Evolutionary conservation across 2,329 filamentous ascomycete species (phyloP).

Genomic region (Endoconidiophora polonica): DNA sequence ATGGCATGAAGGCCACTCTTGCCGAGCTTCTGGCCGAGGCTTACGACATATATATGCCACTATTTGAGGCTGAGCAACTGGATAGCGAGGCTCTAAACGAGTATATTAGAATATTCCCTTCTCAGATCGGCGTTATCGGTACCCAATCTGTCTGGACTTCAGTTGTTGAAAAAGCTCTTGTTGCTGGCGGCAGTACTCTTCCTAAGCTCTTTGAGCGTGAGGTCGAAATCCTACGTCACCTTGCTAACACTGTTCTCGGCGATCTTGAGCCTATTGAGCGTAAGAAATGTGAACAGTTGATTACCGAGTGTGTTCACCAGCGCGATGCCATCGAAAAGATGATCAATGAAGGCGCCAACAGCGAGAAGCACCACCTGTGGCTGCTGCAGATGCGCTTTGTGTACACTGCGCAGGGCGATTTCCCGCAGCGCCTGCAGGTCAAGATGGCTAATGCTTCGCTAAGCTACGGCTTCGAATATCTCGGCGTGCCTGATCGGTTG

Average conservation of each 20-base stretch:
- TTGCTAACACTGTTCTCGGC: constrained; percentile 77
- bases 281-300: constrained; percentile 96
- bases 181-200: constrained; percentile 49
- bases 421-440: constrained; percentile 66
- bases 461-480: constrained; percentile 94
- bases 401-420: constrained; percentile 62
- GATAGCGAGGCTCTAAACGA: constrained; percentile 53
- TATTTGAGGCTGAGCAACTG: constrained; percentile 57
- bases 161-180: constrained; percentile 62
- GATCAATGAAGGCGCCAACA: constrained; percentile 54
- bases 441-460: constrained; percentile 95
- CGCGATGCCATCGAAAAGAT: constrained; percentile 85
- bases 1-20: constrained; percentile 83
- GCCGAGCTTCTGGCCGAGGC: constrained; percentile 83
- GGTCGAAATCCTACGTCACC: constrained; percentile 66
- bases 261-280: constrained; percentile 74
- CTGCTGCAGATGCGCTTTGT: constrained; percentile 94
- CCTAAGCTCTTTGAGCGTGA: constrained; percentile 64
- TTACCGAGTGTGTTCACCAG: constrained; percentile 97
- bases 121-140: constrained; percentile 87
- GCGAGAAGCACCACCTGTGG: constrained; percentile 76
- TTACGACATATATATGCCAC: constrained; percentile 60
- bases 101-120: constrained; percentile 76
- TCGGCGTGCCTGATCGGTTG: constrained; percentile 88
- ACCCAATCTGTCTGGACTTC: constrained; percentile 91